Base-by-base conservation (phyloP, 108 stramenopile genomes). In the Cylindrotheca closterium region DNA sequence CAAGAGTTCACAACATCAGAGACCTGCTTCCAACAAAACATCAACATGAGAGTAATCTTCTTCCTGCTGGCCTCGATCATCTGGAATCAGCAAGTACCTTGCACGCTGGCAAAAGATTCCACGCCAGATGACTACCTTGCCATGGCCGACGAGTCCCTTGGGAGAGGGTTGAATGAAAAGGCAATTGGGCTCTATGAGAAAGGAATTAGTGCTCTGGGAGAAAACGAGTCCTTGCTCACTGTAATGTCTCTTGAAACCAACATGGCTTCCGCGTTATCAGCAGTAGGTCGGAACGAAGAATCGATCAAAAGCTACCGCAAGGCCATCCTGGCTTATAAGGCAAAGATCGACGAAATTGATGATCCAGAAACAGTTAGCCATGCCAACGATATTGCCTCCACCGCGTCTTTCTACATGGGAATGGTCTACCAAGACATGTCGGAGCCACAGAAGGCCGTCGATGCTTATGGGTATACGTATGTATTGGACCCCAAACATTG, bases 381-480 rank as follows among this genome's bases (percentile, higher is more conserved):
- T 48, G 79, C 71, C 1, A 80, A 53, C 28, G 53, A 63, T 4
- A 79, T 82, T 37, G 79, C 70, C 17, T 62, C 79, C 15, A 76
- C 79, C 34, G 63, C 88, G 0, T 69, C 75, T 24, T 86, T 83
- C 46, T 86, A 73, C 42, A 60, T 86, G 18, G 88, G 85, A 30
- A 86, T 86, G 85, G 80, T 76, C 30, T 74, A 83, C 67, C 84
- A 89, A 47, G 84, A 83, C 24, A 30, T 70, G 7, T 73, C 50
- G 1, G 68, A 75, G 2, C 19, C 62, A 29, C 32, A 67, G 17
- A 54, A 70, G 21, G 71, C 74, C 25, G 66, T 63, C 2, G 58
- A 74, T 15, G 70, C 79, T 18, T 89, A 89, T 64, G 73, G 70
- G 1, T 65, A 61, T 47, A 74, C 88, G 2, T 68, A 78, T 19